Conservation (phyloP, 768 basidiomycete genomes). For the Cubamyces lactineus region DNA sequence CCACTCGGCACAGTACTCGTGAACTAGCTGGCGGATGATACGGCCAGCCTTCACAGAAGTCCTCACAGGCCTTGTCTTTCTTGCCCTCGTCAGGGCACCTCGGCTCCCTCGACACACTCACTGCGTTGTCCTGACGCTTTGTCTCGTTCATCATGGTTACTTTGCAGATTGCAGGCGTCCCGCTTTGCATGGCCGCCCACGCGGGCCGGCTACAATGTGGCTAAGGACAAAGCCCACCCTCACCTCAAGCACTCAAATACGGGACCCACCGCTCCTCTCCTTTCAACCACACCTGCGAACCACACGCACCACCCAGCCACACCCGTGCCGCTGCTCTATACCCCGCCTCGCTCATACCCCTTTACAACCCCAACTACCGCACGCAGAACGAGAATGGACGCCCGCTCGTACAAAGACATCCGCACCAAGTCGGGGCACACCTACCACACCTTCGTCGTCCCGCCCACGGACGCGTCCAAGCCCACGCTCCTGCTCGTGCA, state of each 20-base stretch:
- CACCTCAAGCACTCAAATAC: constrained; percentile 9
- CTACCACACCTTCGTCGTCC: constrained; percentile 40
- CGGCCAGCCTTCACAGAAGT: not conserved
- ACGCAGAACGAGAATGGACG: constrained; percentile 24
- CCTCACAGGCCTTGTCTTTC: not conserved
- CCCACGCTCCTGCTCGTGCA: constrained; percentile 49
- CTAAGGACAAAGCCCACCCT: constrained; percentile 15
- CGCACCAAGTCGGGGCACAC: constrained; percentile 38
- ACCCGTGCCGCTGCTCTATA: not conserved
- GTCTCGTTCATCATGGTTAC: not conserved
- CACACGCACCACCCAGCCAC: not conserved
- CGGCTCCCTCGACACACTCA: not conserved
- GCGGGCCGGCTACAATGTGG: constrained; percentile 15
- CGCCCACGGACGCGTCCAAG: constrained; percentile 31
- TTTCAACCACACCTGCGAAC: not conserved
- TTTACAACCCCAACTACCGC: not conserved
- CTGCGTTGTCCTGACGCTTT: not conserved
- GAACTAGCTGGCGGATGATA: too few species aligned
- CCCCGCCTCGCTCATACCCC: not conserved
- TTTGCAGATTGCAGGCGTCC: not conserved
- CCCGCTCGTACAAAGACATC: constrained; percentile 38
- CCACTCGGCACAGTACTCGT: too few species aligned
- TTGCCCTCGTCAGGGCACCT: not conserved
- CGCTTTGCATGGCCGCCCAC: not conserved
- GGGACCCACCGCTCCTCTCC: not conserved